phyloP scores from a whole-genome alignment of 768 basidiomycete genomes.

The Suillus paluster region DNA sequence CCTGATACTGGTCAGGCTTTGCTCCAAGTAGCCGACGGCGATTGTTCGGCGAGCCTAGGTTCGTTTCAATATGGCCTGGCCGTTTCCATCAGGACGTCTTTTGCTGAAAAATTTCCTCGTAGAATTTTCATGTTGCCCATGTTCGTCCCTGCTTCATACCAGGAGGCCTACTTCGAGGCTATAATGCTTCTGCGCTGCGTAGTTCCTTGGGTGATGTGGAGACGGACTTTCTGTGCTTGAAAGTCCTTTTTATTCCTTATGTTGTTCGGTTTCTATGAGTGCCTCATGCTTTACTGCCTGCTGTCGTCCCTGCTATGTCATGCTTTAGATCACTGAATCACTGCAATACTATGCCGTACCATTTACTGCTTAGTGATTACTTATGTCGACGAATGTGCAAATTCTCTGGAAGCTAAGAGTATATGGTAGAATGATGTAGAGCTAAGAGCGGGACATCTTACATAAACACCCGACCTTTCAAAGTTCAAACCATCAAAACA shows the following conservation, averaged over 20 bases:
- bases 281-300: not conserved
- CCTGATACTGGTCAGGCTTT: not conserved
- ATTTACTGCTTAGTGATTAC: not conserved
- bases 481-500: conserved; percentile 9
- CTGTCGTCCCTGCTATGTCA: not conserved
- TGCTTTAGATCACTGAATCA: not conserved
- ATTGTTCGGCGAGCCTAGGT: conserved; percentile 4
- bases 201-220: not conserved
- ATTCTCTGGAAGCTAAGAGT: not conserved
- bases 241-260: not conserved
- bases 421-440: no score
- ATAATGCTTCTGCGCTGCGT: not conserved
- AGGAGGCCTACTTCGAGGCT: not conserved
- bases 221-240: not conserved
- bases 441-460: not conserved
- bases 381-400: not conserved
- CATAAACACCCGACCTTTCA: conserved; percentile 4
- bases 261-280: conserved; percentile 1
- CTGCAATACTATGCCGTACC: no score
- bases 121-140: not conserved
- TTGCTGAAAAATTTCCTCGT: not conserved
- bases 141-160: not conserved
- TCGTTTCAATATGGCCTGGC: not conserved
- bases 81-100: not conserved
- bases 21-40: conserved; percentile 2